Percentiles rank a stretch among this genome's conserved stretches.
phyloP scores from a whole-genome alignment of 2,329 filamentous ascomycete species.

The Ascochyta viciae-villosae region DNA sequence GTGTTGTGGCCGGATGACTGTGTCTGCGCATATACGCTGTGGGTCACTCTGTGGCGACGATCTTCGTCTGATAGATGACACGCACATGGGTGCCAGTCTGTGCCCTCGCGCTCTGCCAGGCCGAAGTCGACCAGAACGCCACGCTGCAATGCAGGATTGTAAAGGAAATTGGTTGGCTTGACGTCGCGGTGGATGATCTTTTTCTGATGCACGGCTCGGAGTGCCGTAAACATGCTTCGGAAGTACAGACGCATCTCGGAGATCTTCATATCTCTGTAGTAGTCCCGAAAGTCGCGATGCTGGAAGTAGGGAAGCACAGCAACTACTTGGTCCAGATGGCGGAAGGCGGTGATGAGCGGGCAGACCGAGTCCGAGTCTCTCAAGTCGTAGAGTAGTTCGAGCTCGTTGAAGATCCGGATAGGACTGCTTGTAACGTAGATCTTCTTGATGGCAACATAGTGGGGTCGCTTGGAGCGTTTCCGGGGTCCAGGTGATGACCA shows the following conservation, averaged over 20 bases:
- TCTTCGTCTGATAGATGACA: constrained; percentile 72
- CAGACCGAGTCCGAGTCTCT: constrained; percentile 85
- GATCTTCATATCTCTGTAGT: constrained; percentile 89
- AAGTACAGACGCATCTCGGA: constrained; percentile 90
- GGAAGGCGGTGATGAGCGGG: constrained; percentile 95
- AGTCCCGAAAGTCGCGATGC: constrained; percentile 92
- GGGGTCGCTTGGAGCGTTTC: constrained; percentile 61
- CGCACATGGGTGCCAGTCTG: constrained; percentile 80
- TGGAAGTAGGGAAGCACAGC: constrained; percentile 95
- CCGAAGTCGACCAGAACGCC: constrained; percentile 99
- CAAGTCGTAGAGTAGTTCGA: constrained; percentile 90
- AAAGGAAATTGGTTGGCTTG: constrained; percentile 97
- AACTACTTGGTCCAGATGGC: constrained; percentile 91
- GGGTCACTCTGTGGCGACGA: constrained; percentile 65
- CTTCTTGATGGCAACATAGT: constrained; percentile 97
- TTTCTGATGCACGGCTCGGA: constrained; percentile 81
- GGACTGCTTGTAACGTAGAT: constrained; percentile 99
- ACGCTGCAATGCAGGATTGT: constrained; percentile 78
- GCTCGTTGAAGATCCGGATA: constrained; percentile 90
- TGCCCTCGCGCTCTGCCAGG: constrained; percentile 78
- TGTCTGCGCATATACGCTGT: constrained; percentile 66
- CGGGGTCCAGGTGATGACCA: constrained; percentile 73
- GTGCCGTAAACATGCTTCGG: constrained; percentile 82
- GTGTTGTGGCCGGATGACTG: constrained; percentile 48
- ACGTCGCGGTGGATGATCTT: constrained; percentile 93